Conservation (phyloP, 345 rosid genomes). For the Turritis glabra region DNA sequence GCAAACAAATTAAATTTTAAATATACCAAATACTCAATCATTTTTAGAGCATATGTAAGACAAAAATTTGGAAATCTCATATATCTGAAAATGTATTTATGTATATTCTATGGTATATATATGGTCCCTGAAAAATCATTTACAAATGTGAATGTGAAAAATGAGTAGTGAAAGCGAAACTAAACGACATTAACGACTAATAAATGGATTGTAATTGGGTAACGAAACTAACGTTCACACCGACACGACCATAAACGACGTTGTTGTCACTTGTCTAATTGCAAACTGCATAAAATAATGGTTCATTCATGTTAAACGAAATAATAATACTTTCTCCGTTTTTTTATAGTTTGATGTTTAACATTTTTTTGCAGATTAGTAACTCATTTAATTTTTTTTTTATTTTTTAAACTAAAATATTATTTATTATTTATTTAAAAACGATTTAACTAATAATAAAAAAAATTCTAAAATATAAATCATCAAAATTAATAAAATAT, state of each 20-base stretch:
- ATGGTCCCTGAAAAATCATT: neutral
- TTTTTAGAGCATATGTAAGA: neutral
- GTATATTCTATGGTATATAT: neutral
- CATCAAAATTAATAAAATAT: too few relatives aligned
- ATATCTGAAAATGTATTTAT: neutral
- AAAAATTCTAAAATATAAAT: too few relatives aligned
- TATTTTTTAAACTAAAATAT: too few relatives aligned
- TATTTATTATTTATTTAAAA: too few relatives aligned
- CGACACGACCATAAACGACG: constrained; percentile 21
- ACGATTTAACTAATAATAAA: too few relatives aligned
- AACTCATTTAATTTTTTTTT: too few relatives aligned
- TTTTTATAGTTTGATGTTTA: too few relatives aligned
- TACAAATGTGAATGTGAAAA: neutral
- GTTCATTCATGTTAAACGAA: constrained; percentile 12
- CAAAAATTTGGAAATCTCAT: neutral
- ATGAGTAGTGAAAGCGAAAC: constrained; percentile 7
- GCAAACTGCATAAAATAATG: constrained; percentile 19
- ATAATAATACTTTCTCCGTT: too few relatives aligned
- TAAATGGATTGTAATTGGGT: neutral
- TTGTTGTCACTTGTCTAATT: constrained; percentile 22
- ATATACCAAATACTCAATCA: neutral
- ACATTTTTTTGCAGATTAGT: too few relatives aligned
- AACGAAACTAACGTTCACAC: constrained; percentile 10
- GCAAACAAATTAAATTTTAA: neutral
- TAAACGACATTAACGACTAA: constrained; percentile 3